These are phyloP conservation scores for Neocatenulostroma microsporum DNA, from an alignment of 2,329 filamentous ascomycete species.

Conservation along the genomic window DNA sequence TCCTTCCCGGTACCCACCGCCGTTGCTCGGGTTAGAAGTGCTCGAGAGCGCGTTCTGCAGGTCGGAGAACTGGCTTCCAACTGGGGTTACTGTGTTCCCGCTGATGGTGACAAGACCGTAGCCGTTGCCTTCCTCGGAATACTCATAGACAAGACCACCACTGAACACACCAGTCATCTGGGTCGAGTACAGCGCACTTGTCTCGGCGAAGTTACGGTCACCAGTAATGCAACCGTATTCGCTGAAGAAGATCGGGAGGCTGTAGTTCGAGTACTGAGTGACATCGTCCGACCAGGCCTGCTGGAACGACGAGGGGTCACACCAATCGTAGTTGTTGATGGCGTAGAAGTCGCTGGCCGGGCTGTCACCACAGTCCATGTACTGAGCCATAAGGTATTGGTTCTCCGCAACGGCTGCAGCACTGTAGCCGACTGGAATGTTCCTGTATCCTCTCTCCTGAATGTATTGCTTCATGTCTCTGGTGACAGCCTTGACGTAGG, in stretches of 20 bases:
- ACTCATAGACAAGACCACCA: slow-evolving; percentile 91
- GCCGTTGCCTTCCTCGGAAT: slow-evolving; percentile 67
- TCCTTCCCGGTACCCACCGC: slow-evolving; percentile 50
- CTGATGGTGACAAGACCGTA: slow-evolving; percentile 69
- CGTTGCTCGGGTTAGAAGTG: slow-evolving; percentile 44
- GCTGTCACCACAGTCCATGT: slow-evolving; percentile 77
- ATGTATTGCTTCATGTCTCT: too few species aligned
- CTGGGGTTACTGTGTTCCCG: slow-evolving; percentile 41
- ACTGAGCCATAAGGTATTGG: slow-evolving; percentile 73
- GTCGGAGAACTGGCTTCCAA: slow-evolving; percentile 52
- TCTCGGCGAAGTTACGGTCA: slow-evolving; percentile 71
- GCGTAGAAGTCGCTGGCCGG: slow-evolving; percentile 80
- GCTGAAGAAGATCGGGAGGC: slow-evolving; percentile 72
- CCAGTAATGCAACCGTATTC: slow-evolving; percentile 86
- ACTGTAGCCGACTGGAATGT: slow-evolving; percentile 70
- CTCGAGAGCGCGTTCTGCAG: slow-evolving; percentile 45
- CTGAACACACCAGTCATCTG: slow-evolving; percentile 88
- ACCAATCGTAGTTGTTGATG: slow-evolving; percentile 85
- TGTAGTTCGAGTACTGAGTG: slow-evolving; percentile 74
- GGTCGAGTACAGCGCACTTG: slow-evolving; percentile 65
- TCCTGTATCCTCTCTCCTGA: slow-evolving; percentile 57
- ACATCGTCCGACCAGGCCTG: slow-evolving; percentile 77
- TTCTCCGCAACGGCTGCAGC: slow-evolving; percentile 77
- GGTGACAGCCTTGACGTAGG: slow-evolving; percentile 63
- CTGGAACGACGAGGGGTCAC: slow-evolving; percentile 59